Percentiles rank a stretch among this genome's conserved stretches.
These are phyloP conservation scores for Biscutella auriculata DNA, from an alignment of 441 rosid species.

Conservation along the genomic window DNA sequence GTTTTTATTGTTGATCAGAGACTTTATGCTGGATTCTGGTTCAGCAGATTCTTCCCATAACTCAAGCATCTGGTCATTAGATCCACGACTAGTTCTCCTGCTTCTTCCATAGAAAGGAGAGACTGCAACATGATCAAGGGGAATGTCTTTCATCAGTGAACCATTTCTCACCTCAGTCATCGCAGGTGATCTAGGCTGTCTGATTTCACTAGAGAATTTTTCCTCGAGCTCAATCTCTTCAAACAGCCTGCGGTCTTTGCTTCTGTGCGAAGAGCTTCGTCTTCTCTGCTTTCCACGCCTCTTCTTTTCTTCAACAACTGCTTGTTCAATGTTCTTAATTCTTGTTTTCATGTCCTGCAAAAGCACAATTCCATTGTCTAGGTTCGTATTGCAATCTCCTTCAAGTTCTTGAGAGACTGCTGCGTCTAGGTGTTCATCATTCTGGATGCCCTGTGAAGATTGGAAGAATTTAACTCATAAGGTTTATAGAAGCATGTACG, in stretches of 20 bases:
- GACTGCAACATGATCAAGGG: constrained; percentile 72
- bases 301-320: constrained; percentile 43
- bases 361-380: constrained; percentile 38
- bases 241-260: constrained; percentile 21
- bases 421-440: constrained; percentile 23
- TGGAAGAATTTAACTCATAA: background rate
- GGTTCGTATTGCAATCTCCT: constrained; percentile 4
- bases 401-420: constrained; percentile 10
- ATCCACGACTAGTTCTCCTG: constrained; percentile 28
- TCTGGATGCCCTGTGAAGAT: constrained; percentile 32
- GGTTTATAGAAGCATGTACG: background rate
- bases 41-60: constrained; percentile 61
- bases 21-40: constrained; percentile 24
- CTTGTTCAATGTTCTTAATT: constrained; percentile 57
- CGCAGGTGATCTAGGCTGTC: constrained; percentile 26
- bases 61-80: constrained; percentile 57
- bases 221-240: constrained; percentile 27
- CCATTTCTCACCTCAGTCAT: constrained; percentile 31
- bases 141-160: constrained; percentile 74
- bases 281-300: constrained; percentile 30
- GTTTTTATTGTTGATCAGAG: constrained; percentile 12
- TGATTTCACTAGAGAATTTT: constrained; percentile 24
- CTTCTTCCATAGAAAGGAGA: constrained; percentile 37
- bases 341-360: constrained; percentile 57
- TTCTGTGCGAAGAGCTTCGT: constrained; percentile 14